Percentiles rank a stretch among this genome's conserved stretches.
Evolutionary conservation across 768 basidiomycete genomes (phyloP).

Genomic region (Postia placenta): DNA sequence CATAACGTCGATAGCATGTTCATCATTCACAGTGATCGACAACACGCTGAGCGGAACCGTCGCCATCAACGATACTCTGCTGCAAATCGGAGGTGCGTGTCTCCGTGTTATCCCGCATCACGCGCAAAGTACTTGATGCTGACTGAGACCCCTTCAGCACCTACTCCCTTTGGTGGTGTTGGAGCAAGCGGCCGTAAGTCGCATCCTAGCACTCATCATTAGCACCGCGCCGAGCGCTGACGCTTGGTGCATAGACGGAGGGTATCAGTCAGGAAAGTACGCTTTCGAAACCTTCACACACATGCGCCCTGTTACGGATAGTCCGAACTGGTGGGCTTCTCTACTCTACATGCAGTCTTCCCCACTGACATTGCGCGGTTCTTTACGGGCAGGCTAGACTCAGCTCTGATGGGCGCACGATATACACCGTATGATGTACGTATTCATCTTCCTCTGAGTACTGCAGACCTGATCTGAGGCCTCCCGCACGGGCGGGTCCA

Average conservation of each 20-base stretch:
- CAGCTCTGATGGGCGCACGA: not conserved
- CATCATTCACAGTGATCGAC: conserved; percentile 38
- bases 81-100: conserved; percentile 3
- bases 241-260: conserved; percentile 18
- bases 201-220: not conserved
- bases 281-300: conserved; percentile 79
- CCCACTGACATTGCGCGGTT: not conserved
- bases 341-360: not conserved
- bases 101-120: not conserved
- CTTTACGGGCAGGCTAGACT: not conserved
- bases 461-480: too few relatives aligned
- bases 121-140: not conserved
- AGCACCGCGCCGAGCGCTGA: too few relatives aligned
- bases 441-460: too few relatives aligned
- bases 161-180: conserved; percentile 69
- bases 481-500: too few relatives aligned
- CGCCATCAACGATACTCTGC: conserved; percentile 44
- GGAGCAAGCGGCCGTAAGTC: conserved; percentile 67
- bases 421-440: conserved; percentile 3
- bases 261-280: conserved; percentile 67
- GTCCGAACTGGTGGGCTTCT: conserved; percentile 30
- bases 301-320: conserved; percentile 46
- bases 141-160: conserved; percentile 29
- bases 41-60: conserved; percentile 66
- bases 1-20: not conserved